Evolutionary conservation across 1,284 basidiomycete species (phyloP).

Genomic region (Leccinum griseonigrum): DNA sequence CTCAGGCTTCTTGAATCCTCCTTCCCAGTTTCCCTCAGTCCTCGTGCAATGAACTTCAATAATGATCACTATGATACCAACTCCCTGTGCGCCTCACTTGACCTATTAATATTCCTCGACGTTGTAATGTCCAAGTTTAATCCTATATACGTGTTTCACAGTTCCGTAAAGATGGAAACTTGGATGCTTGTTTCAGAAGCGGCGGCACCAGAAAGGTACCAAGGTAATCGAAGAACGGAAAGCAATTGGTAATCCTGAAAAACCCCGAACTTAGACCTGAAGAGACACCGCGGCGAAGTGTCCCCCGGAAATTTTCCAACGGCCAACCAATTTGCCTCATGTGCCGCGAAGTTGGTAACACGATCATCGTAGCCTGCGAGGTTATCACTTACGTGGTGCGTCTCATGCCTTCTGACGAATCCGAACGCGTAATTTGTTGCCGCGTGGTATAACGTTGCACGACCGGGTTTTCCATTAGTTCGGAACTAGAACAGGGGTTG

Average conservation of each 20-base stretch:
- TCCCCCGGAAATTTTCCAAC: conserved; percentile 11
- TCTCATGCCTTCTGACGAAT: conserved; percentile 11
- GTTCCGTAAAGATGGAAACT: conserved; percentile 12
- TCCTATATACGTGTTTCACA: conserved; percentile 9
- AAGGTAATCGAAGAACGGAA: conserved; percentile 21
- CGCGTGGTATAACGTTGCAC: conserved; percentile 5
- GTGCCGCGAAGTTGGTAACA: conserved; percentile 14
- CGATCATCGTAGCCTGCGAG: conserved; percentile 23
- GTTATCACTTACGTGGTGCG: conserved; percentile 31
- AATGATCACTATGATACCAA: conserved; percentile 14
- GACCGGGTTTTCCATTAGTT: conserved; percentile 3
- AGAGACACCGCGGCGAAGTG: conserved; percentile 32
- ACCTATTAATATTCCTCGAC: conserved; percentile 4
- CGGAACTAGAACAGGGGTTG: conserved; percentile 17
- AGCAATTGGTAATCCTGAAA: conserved; percentile 24
- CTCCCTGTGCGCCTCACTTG: conserved; percentile 5
- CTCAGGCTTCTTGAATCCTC: conserved; percentile 4
- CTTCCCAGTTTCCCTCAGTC: conserved; percentile 6
- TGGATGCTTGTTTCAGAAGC: conserved; percentile 15
- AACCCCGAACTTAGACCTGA: conserved; percentile 11
- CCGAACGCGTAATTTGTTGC: conserved; percentile 13
- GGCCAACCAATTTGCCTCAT: conserved; percentile 6
- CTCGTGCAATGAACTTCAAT: conserved; percentile 23
- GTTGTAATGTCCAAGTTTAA: conserved; percentile 24
- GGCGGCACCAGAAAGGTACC: conserved; percentile 8